phyloP scores from a whole-genome alignment of 2,329 filamentous ascomycete species.

The Colletotrichum cereale region DNA sequence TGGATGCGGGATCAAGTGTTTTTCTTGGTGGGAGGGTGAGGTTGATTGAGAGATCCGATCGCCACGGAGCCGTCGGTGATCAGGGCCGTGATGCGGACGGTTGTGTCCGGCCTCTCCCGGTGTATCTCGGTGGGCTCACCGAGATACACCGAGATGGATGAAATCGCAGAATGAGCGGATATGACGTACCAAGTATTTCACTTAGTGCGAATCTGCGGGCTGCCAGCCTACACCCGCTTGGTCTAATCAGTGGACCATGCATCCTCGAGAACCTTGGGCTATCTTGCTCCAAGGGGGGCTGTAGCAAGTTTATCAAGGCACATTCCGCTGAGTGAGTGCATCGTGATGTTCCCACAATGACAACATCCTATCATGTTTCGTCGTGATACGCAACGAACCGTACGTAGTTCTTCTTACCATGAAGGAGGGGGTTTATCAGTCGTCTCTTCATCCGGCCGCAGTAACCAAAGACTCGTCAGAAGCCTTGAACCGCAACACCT shows the following conservation, averaged over 20 bases:
- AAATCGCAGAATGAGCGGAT: not conserved
- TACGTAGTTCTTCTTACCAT: too few relatives aligned
- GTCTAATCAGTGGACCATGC: not conserved
- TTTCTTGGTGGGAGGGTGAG: not conserved
- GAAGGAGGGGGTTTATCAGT: too few relatives aligned
- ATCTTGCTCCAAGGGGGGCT: not conserved
- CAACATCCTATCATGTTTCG: not conserved
- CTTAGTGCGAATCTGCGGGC: slow-evolving; percentile 7
- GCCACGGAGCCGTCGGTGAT: not conserved
- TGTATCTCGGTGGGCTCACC: not conserved
- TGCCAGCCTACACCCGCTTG: not conserved
- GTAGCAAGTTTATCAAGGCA: not conserved
- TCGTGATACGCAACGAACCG: not conserved
- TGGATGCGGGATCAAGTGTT: slow-evolving; percentile 8
- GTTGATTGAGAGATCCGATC: slow-evolving; percentile 8
- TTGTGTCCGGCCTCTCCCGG: not conserved
- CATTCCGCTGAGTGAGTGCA: not conserved
- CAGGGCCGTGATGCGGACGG: slow-evolving; percentile 1
- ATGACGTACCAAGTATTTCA: slow-evolving; percentile 25
- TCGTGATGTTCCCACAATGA: slow-evolving; percentile 5
- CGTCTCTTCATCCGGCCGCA: not conserved
- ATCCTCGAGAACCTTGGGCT: slow-evolving; percentile 1
- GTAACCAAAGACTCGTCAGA: too few relatives aligned
- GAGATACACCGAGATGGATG: not conserved
- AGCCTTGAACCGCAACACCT: too few relatives aligned